Percentiles rank a stretch among this genome's conserved stretches.
Evolutionary conservation across 1,284 basidiomycete species (phyloP).

Genomic region (Bjerkandera adusta): DNA sequence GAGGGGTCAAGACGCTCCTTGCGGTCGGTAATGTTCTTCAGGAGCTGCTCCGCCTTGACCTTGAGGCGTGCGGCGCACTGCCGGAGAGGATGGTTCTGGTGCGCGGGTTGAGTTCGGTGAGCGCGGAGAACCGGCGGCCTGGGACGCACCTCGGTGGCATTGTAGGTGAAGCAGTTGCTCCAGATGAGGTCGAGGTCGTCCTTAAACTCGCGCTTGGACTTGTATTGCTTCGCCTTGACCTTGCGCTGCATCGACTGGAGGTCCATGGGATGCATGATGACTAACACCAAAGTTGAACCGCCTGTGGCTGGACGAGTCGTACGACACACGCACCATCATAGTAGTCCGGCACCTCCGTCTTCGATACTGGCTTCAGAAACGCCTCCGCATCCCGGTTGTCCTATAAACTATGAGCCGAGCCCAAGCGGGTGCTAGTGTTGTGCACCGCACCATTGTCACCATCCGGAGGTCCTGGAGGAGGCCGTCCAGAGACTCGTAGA

Average conservation of each 20-base stretch:
- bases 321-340: conserved; percentile 62
- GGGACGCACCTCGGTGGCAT: conserved; percentile 74
- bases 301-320: too few species aligned
- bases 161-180: conserved; percentile 94
- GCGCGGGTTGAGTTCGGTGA: not conserved
- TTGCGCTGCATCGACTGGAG: conserved; percentile 90
- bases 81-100: conserved; percentile 76
- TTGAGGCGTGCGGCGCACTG: conserved; percentile 75
- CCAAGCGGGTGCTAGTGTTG: conserved; percentile 16
- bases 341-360: conserved; percentile 87
- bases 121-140: not conserved
- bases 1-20: conserved; percentile 71
- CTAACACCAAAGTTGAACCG: conserved; percentile 37
- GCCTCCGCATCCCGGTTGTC: conserved; percentile 86
- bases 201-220: conserved; percentile 91
- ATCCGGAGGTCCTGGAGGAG: conserved; percentile 80
- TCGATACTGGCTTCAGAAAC: conserved; percentile 88
- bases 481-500: conserved; percentile 89
- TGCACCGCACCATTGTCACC: conserved; percentile 59
- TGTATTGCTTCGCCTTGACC: conserved; percentile 89
- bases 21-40: conserved; percentile 87
- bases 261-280: conserved; percentile 93
- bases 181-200: conserved; percentile 96
- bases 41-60: conserved; percentile 78
- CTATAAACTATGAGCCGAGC: conserved; percentile 43